These are phyloP conservation scores for Aspergillus sclerotiicarbonarius DNA, from an alignment of 495 filamentous ascomycete species.

Conservation along the genomic window DNA sequence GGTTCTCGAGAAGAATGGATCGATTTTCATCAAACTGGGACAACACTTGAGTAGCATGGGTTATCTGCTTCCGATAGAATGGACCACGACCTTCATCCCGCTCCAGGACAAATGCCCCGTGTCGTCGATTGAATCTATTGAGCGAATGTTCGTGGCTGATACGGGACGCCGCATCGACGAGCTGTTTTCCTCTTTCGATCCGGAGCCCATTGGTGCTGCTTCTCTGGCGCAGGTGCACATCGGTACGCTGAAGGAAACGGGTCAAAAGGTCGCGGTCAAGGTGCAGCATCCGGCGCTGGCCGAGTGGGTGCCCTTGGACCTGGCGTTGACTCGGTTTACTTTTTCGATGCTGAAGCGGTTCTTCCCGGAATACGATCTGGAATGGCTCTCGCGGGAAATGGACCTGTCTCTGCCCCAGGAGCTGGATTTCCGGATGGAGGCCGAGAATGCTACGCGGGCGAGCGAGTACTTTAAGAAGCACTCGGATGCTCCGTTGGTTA, in stretches of 20 bases:
- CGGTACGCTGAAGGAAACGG: constrained; percentile 79
- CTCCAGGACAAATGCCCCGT: constrained; percentile 95
- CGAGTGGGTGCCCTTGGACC: constrained; percentile 88
- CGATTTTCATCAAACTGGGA: constrained; percentile 96
- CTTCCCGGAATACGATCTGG: constrained; percentile 96
- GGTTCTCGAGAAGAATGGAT: constrained; percentile 91
- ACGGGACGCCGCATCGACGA: constrained; percentile 77
- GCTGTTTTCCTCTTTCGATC: constrained; percentile 80
- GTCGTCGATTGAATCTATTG: constrained; percentile 84
- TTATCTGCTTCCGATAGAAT: constrained; percentile 89
- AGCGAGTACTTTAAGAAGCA: constrained; percentile 74
- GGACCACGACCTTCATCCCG: constrained; percentile 94
- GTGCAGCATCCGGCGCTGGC: constrained; percentile 90
- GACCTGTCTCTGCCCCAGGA: constrained; percentile 87
- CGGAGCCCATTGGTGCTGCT: constrained; percentile 81
- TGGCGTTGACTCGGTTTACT: constrained; percentile 81
- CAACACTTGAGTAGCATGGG: constrained; percentile 97
- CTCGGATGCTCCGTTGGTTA: constrained; percentile 71
- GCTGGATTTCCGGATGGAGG: constrained; percentile 85
- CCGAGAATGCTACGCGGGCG: constrained; percentile 74
- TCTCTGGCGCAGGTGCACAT: constrained; percentile 94
- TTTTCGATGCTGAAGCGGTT: constrained; percentile 87
- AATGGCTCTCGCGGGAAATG: constrained; percentile 94
- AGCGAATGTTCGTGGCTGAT: constrained; percentile 79
- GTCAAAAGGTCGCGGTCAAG: constrained; percentile 94